These are phyloP conservation scores for Neospermospora avenae DNA, from an alignment of 2,329 filamentous ascomycete species.

Conservation along the genomic window DNA sequence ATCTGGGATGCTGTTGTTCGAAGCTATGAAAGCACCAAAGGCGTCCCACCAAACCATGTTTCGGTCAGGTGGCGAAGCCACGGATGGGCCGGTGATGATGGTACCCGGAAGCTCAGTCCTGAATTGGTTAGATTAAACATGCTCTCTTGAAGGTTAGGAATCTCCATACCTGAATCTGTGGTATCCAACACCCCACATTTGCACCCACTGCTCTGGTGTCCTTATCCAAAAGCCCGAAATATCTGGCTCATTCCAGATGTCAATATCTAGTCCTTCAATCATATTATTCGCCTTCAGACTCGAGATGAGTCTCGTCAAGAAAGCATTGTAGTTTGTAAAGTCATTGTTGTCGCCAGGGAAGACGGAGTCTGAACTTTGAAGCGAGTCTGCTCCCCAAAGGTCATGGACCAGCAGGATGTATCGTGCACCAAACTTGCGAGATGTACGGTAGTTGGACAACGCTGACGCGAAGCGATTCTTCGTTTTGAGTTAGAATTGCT, in stretches of 20 bases:
- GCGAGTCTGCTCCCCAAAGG: conserved; percentile 44
- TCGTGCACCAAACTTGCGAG: conserved; percentile 39
- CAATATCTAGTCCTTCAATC: conserved; percentile 40
- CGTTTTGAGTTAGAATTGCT: neutral
- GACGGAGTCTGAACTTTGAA: conserved; percentile 33
- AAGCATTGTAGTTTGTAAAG: conserved; percentile 43
- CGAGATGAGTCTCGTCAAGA: conserved; percentile 37
- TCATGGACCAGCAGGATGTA: conserved; percentile 44
- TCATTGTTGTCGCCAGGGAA: conserved; percentile 48
- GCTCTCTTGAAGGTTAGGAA: neutral
- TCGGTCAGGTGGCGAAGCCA: neutral
- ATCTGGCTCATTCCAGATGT: conserved; percentile 55
- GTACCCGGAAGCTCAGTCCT: neutral
- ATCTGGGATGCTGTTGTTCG: conserved; percentile 40
- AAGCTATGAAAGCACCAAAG: conserved; percentile 37
- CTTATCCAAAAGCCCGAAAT: conserved; percentile 36
- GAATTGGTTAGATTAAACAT: neutral
- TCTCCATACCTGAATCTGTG: neutral
- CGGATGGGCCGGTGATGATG: neutral
- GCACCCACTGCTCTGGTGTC: conserved; percentile 39
- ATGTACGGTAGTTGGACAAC: conserved; percentile 42
- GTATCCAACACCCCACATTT: conserved; percentile 38
- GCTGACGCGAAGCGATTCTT: conserved; percentile 40
- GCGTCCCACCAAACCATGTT: conserved; percentile 39
- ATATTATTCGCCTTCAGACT: conserved; percentile 38